Evolutionary conservation across 2,329 filamentous ascomycete genomes (phyloP), one percentile per base, ranked within the genome.

Genomic region (Aspergillus sp.): DNA sequence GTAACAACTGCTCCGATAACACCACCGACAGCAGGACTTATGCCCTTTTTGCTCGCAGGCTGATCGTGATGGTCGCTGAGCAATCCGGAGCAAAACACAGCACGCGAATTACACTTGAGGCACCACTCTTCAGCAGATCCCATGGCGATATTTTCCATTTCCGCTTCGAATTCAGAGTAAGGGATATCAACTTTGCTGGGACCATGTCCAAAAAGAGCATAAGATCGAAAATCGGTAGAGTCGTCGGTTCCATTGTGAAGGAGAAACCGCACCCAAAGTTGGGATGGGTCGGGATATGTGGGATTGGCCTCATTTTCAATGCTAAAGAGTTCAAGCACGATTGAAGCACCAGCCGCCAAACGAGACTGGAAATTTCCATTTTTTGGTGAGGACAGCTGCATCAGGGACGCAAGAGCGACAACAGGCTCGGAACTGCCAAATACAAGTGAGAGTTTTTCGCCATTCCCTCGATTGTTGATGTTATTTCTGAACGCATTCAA

Each of bases 1-100:
- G 75, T 71, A 12, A 79, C 68, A 27, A 75, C 57, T 0, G 76
- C 78, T 28, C 79, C 79, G 39, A 82, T 74, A n/a, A 76, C 73
- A 6, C 78, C 79, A 4, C 71, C 76, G 13, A 77, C 67, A 1
- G 62, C 68, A 1, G 74, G 73, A 2, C 61, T 59, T 13, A 78
- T 44, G 1, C 51, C 43, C n/a, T 50, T 52, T 34, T 47, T 39
- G 8, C 38, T 13, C 8, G 46, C 28, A 4, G 39, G 28, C 19
- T 26, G 13, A n/a, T 28, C 35, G 12, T 45, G 27, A 7, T 29
- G 33, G 1, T 44, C 40, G 4, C 52, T 49, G 28, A 68, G 58
- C 13, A 70, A 70, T 5, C 68, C 71, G 5, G 64, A 56, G 55
- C 78, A 82, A 60, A 81, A 79, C n/a, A 77, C 46, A 9, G 63